These are phyloP conservation scores for Eucalyptus curtisii DNA, from an alignment of 345 rosid genomes.

Conservation along the genomic window DNA sequence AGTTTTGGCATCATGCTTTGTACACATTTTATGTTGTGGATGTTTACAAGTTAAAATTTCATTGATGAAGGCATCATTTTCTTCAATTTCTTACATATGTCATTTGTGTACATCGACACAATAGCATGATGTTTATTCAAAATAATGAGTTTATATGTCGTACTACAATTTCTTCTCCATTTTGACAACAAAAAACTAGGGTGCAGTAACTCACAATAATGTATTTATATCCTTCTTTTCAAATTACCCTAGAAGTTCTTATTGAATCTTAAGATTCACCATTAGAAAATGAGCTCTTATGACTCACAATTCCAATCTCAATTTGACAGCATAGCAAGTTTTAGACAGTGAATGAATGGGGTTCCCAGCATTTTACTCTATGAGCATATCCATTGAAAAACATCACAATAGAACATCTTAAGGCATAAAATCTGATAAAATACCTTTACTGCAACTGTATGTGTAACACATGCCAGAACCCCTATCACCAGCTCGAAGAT, in stretches of 20 bases:
- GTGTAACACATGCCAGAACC: conserved; percentile 94
- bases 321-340: background rate
- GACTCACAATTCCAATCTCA: background rate
- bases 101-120: background rate
- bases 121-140: background rate
- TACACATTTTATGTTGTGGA: background rate
- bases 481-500: conserved; percentile 85
- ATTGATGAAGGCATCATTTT: background rate
- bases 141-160: background rate
- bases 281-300: background rate
- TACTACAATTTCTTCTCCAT: background rate
- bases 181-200: background rate
- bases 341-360: background rate
- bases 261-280: background rate
- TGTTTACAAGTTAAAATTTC: background rate
- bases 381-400: background rate
- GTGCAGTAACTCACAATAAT: background rate
- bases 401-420: background rate
- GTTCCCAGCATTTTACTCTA: background rate
- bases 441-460: conserved; percentile 97
- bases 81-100: background rate
- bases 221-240: background rate
- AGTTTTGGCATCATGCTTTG: background rate
- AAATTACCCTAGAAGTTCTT: background rate
- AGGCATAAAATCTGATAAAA: background rate